These are phyloP conservation scores for Umbelopsis sp. DNA, from an alignment of 192 early-diverging fungal species.

Conservation along the genomic window DNA sequence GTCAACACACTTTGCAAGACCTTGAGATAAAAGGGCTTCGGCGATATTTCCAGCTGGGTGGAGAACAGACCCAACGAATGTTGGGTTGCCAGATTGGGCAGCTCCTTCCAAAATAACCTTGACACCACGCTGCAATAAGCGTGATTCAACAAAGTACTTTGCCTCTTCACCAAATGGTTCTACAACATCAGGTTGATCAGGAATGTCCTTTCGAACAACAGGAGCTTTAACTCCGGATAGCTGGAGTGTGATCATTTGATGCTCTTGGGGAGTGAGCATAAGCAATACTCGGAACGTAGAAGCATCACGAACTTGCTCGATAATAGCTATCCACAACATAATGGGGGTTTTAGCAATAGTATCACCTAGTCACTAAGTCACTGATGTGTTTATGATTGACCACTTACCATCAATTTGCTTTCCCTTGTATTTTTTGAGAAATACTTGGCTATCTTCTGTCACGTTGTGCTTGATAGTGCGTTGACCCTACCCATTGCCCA, in stretches of 20 bases:
- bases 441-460: conserved; percentile 66
- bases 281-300: conserved; percentile 79
- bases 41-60: conserved; percentile 93
- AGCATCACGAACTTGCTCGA: conserved; percentile 96
- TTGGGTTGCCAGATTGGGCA: conserved; percentile 57
- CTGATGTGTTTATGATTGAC: not conserved
- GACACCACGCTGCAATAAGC: conserved; percentile 90
- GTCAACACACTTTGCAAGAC: conserved; percentile 86
- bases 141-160: conserved; percentile 87
- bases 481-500: conserved; percentile 34
- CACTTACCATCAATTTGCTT: conserved; percentile 71
- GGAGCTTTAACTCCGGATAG: conserved; percentile 89
- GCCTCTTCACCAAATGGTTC: conserved; percentile 96
- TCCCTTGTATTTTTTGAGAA: conserved; percentile 81
- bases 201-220: conserved; percentile 68
- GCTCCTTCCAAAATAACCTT: conserved; percentile 81
- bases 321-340: conserved; percentile 55
- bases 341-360: not conserved
- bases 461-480: conserved; percentile 57
- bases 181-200: conserved; percentile 68
- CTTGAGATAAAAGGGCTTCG: conserved; percentile 78
- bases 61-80: conserved; percentile 76
- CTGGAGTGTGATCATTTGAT: conserved; percentile 76
- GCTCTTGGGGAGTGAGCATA: conserved; percentile 56
- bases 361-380: not conserved